Evolutionary conservation across 2,329 filamentous ascomycete genomes (phyloP), one percentile per base, ranked within the genome.

Genomic region (Periglandula ipomoeae): DNA sequence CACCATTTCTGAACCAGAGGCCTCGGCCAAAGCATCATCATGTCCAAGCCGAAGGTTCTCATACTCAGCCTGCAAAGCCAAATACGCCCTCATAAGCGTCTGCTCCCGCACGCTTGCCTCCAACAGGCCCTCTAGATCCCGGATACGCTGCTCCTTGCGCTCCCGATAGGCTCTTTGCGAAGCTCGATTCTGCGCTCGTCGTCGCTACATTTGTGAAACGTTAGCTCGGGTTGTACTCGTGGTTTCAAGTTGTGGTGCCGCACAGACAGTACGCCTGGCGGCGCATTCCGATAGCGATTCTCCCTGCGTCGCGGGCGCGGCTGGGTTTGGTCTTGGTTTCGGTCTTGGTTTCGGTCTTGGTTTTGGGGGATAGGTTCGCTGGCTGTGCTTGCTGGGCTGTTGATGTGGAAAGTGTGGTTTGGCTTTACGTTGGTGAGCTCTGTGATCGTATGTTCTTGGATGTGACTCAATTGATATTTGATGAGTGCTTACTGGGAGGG

Each of bases 71-170:
- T 77, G 73, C 20, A 79, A 66, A n/a, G 62, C 59, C 24, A 68
- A 63, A 58, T 81, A 80, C 4, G 76, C 77, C 46, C 72, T 69
- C 52, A 72, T 71, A 47, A 83, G 71, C 30, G 70, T 69, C 50
- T 73, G 74, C 60, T 82, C 78, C 55, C 74, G 76, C 22, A 75
- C 71, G 52, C 79, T 65, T 17, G 76, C 72, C 42, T 63, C 64
- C 27, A 84, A 72, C 56, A 79, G 72, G 32, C 69, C 60, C 60
- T 84, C 80, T 19, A 84, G 73, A 55, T 84, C 80, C 52, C 76
- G 75, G 57, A 82, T 82, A 52, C 81, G 75, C 60, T 82, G 79
- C 58, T 84, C 59, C 44, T 61, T 65, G 49, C 62, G 59, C 49
- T 63, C 59, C 27, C 61, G 57, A 50, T 65, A 65, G 20, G 61